Percentiles rank a stretch among this genome's conserved stretches.
Evolutionary conservation across 83 land plant species (phyloP).

Genomic region (Diphasiastrum complanatum): DNA sequence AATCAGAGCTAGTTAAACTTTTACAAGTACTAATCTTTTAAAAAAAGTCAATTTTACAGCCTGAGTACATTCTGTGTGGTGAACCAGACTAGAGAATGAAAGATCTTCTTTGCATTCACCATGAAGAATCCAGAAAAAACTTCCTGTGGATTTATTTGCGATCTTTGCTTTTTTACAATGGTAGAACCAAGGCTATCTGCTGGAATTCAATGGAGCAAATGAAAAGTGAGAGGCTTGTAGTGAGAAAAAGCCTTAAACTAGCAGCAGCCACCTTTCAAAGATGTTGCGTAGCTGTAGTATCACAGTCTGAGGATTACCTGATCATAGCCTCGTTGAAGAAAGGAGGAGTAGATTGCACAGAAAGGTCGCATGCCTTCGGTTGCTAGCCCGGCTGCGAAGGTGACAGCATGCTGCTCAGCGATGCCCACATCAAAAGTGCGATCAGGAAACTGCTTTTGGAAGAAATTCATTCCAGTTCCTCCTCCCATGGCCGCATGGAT

Average conservation of each 20-base stretch:
- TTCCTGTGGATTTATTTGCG: too few species aligned
- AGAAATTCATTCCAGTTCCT: constrained; percentile 25
- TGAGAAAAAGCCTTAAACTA: background rate
- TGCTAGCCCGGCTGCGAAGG: constrained; percentile 26
- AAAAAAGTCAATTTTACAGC: too few species aligned
- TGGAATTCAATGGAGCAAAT: background rate
- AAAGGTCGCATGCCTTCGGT: constrained; percentile 20
- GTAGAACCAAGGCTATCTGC: background rate
- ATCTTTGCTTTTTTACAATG: too few species aligned
- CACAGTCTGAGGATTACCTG: constrained; percentile 6
- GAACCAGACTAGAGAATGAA: too few species aligned
- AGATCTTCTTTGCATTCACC: too few species aligned
- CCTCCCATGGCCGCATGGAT: constrained; percentile 29
- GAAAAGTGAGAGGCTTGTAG: background rate
- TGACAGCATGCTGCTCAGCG: constrained; percentile 27
- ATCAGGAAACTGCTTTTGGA: constrained; percentile 23
- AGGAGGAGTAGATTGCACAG: constrained; percentile 22
- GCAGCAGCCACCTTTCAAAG: background rate
- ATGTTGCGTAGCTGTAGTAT: background rate
- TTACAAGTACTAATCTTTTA: too few species aligned
- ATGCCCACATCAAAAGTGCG: constrained; percentile 26
- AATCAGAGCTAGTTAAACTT: too few species aligned
- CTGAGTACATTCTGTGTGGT: too few species aligned
- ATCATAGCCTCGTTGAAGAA: constrained; percentile 22
- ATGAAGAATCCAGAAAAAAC: too few species aligned